These are phyloP conservation scores for Pleurotus salmoneostramineus DNA, from an alignment of 768 basidiomycete genomes.

Conservation along the genomic window DNA sequence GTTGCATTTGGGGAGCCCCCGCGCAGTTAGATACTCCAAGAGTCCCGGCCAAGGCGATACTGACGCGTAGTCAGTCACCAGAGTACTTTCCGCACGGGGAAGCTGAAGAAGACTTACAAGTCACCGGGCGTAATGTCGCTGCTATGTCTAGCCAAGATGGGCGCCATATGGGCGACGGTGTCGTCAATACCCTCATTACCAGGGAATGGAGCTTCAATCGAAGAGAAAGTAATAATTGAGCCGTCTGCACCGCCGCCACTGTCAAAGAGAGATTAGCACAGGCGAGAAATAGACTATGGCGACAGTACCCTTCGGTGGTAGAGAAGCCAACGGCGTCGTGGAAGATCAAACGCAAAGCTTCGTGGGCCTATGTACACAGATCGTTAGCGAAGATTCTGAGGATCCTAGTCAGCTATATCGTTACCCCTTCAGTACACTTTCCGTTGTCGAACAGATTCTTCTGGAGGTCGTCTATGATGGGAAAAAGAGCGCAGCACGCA, in stretches of 20 bases:
- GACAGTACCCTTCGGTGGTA: slow-evolving; percentile 22
- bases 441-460: slow-evolving; percentile 21
- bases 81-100: not conserved
- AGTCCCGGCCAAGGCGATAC: slow-evolving; percentile 34
- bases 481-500: slow-evolving; percentile 22
- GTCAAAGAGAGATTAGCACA: not conserved
- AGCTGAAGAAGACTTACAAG: slow-evolving; percentile 20
- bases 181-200: slow-evolving; percentile 42
- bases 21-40: slow-evolving; percentile 24
- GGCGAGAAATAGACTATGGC: not conserved
- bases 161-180: slow-evolving; percentile 29
- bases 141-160: slow-evolving; percentile 25
- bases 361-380: slow-evolving; percentile 15
- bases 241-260: slow-evolving; percentile 46
- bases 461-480: slow-evolving; percentile 19
- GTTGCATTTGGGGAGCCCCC: slow-evolving; percentile 24
- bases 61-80: not conserved
- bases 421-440: slow-evolving; percentile 24
- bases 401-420: not conserved
- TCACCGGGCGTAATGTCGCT: slow-evolving; percentile 29
- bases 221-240: slow-evolving; percentile 41
- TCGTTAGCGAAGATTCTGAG: not conserved
- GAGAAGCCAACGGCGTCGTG: slow-evolving; percentile 44
- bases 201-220: slow-evolving; percentile 35
- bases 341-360: slow-evolving; percentile 30